Evolutionary conservation across 2,329 filamentous ascomycete genomes (phyloP), one percentile per base, ranked within the genome.

Genomic region (Paecilomyces variotii): DNA sequence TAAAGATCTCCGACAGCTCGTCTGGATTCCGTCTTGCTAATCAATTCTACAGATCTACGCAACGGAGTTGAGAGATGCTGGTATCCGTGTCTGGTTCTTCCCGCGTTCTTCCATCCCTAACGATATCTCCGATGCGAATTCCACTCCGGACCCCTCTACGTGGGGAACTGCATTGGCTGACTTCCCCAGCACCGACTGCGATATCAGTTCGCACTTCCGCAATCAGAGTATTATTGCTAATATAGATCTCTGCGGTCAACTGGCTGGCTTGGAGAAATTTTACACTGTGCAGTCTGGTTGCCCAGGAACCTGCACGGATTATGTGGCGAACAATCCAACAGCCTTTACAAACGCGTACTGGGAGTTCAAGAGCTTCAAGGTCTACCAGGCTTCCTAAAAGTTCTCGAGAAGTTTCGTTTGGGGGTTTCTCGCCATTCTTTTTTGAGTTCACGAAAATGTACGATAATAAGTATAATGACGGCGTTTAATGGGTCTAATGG

Each of bases 171-270:
- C 87, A 0, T 65, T 82, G 5, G 85, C 86, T 1, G 86, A 89
- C 60, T 88, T 88, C 68, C 86, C 86, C 12, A 79, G 75, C 63
- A 88, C 85, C 0, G 70, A 81, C 53, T 88, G 86, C 72, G 74
- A 85, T 59, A 83, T 88, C 55, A 69, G 71, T 4, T 75, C 73
- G 3, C 84, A 87, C 65, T 88, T 88, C 69, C 76, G 72, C 57
- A 88, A 88, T 65, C 81, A 86, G 68, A 85, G 83, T 63, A 87
- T 88, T 63, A 79, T 88, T 62, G 80, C 80, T 50, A 87, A 88
- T 65, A 87, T 88, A 61, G 82, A 86, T 68, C 72, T 88, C 6
- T 88, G 86, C 62, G 86, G 86, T 0, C 70, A 80, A 49, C 76
- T 83, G 63, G 81, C 80, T 2, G 79, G 68, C 1, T 61, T 67